Evolutionary conservation across 176 grass and related monocot genomes (phyloP).

Genomic region (Avena atlantica): DNA sequence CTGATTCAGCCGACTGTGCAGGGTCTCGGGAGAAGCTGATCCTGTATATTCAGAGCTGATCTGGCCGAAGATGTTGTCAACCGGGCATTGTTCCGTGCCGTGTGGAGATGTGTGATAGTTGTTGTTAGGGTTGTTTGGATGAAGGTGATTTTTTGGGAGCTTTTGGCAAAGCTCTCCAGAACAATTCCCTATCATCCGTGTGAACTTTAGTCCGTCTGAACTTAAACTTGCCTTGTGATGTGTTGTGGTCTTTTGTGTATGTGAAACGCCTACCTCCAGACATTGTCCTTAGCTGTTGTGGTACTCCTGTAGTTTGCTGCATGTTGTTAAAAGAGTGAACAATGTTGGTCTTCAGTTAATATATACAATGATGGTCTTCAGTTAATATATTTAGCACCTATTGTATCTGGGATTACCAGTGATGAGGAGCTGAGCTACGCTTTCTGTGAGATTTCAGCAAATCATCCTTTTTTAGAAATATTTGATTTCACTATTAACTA

Average conservation of each 20-base stretch:
- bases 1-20: constrained; percentile 27
- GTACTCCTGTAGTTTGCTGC: not conserved
- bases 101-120: constrained; percentile 23
- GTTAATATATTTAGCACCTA: not conserved
- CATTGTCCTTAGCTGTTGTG: constrained; percentile 5
- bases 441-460: not conserved
- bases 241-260: not conserved
- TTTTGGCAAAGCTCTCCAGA: not conserved
- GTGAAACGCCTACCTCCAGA: not conserved
- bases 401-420: not conserved
- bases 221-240: constrained; percentile 4
- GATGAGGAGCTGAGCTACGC: not conserved
- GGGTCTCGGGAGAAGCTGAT: not conserved
- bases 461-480: not conserved
- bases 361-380: not conserved
- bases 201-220: not conserved
- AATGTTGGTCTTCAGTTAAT: not conserved
- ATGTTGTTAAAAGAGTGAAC: not conserved
- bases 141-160: not conserved
- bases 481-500: not conserved
- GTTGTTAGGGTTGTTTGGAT: not conserved
- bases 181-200: not conserved
- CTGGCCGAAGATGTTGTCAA: not conserved
- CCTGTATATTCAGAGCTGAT: not conserved
- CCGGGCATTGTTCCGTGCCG: not conserved